Conservation (phyloP, 192 early-diverging fungal genomes). For the Entrophospora sp. region DNA sequence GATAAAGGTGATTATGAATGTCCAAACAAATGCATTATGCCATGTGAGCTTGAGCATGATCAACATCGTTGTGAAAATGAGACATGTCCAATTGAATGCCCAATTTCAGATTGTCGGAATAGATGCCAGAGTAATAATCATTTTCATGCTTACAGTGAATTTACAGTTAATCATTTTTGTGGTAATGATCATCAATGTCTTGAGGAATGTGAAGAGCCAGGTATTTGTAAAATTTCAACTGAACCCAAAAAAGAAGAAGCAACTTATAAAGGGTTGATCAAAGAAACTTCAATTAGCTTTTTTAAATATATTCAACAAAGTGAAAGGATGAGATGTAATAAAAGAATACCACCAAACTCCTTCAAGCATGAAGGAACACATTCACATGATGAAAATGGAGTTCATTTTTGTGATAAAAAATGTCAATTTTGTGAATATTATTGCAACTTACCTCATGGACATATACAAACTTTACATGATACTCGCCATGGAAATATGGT, state of each 20-base stretch:
- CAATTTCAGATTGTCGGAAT: neutral
- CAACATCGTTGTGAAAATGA: conserved; percentile 7
- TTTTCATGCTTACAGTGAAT: neutral
- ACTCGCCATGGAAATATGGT: conserved; percentile 9
- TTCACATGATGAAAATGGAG: neutral
- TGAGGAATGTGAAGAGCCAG: neutral
- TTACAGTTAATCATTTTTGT: conserved; percentile 1
- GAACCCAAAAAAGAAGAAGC: conserved; percentile 8
- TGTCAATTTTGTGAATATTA: conserved; percentile 14
- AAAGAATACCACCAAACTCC: conserved; percentile 18
- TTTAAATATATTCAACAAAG: conserved; percentile 11
- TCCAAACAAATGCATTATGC: conserved; percentile 11
- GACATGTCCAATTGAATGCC: conserved; percentile 12
- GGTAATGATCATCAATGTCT: conserved; percentile 17
- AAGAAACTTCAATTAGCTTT: conserved; percentile 10
- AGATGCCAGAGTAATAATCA: conserved; percentile 5
- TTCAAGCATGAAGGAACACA: conserved; percentile 12
- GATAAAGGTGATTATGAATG: conserved; percentile 1
- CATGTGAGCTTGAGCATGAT: neutral
- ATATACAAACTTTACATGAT: neutral
- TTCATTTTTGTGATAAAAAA: conserved; percentile 8
- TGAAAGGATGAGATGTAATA: conserved; percentile 1
- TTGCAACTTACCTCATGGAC: conserved; percentile 7
- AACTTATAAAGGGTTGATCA: neutral
- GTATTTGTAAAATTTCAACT: conserved; percentile 13